A percentile compares a stretch with the other conserved stretches of the same genome.
phyloP scores from a whole-genome alignment of 768 basidiomycete species.

The Tricholoma matsutake region DNA sequence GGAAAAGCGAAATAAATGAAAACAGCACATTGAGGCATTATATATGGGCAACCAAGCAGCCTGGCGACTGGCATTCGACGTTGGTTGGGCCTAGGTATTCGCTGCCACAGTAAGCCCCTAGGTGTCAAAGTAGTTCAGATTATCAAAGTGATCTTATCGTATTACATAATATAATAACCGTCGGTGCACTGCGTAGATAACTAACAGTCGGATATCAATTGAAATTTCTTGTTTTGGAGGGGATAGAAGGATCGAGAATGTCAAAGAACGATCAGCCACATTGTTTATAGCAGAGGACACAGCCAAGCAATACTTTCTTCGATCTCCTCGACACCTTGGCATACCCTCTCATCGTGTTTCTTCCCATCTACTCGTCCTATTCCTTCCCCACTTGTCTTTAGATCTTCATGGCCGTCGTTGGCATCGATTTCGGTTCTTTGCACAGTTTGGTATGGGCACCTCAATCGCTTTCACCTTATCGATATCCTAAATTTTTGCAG shows the following conservation, averaged over 20 bases:
- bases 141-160: too few species aligned
- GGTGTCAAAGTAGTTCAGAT: too few species aligned
- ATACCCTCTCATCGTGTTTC: constrained; percentile 8
- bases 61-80: too few species aligned
- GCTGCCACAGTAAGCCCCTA: too few species aligned
- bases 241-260: constrained; percentile 23
- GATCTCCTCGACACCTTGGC: constrained; percentile 15
- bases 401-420: constrained; percentile 82
- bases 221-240: background rate
- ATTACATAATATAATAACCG: too few species aligned
- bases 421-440: constrained; percentile 89
- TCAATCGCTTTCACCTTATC: constrained; percentile 6
- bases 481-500: constrained; percentile 33
- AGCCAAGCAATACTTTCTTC: constrained; percentile 18
- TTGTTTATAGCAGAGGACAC: constrained; percentile 19
- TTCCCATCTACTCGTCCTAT: constrained; percentile 10
- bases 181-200: too few species aligned
- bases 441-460: constrained; percentile 69
- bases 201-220: too few species aligned
- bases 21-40: too few species aligned
- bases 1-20: background rate
- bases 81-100: too few species aligned
- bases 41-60: too few species aligned
- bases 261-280: constrained; percentile 19
- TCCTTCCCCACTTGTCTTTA: constrained; percentile 10